phyloP scores from a whole-genome alignment of 495 filamentous ascomycete species.

The Glarea lozoyensis region DNA sequence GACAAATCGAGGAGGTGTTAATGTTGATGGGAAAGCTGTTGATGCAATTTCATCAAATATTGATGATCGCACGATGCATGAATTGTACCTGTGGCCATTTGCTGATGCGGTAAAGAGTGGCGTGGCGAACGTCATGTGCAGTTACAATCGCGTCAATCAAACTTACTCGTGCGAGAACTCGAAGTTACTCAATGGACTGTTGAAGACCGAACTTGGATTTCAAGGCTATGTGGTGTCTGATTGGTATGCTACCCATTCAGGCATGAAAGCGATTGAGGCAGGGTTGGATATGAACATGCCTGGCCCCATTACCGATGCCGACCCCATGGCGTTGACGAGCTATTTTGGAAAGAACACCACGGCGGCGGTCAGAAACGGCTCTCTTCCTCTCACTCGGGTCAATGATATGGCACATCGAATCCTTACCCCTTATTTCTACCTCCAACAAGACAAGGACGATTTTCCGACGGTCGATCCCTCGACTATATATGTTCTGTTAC shows the following conservation, averaged over 20 bases:
- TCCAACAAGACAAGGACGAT: slow-evolving; percentile 50
- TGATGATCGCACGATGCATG: slow-evolving; percentile 38
- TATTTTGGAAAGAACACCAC: slow-evolving; percentile 50
- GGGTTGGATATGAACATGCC: slow-evolving; percentile 70
- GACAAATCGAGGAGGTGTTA: slow-evolving; percentile 27
- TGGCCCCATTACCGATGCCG: no score
- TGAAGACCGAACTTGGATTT: no score
- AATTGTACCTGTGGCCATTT: slow-evolving; percentile 57
- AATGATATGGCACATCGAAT: slow-evolving; percentile 47
- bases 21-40: slow-evolving; percentile 44
- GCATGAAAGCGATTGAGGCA: slow-evolving; percentile 51
- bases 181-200: no score
- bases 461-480: slow-evolving; percentile 43
- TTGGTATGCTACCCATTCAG: slow-evolving; percentile 56
- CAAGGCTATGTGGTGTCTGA: slow-evolving; percentile 50
- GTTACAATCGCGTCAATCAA: slow-evolving; percentile 52
- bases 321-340: no score
- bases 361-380: no score
- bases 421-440: slow-evolving; percentile 42
- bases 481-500: slow-evolving; percentile 34
- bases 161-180: slow-evolving; percentile 59
- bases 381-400: no score
- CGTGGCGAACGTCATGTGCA: slow-evolving; percentile 51
- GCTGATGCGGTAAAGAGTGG: slow-evolving; percentile 47
- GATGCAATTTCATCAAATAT: no score